Percentiles rank a stretch among this genome's conserved stretches.
Evolutionary conservation across 768 basidiomycete genomes (phyloP).

Genomic region (Leccinum fibrillosum): DNA sequence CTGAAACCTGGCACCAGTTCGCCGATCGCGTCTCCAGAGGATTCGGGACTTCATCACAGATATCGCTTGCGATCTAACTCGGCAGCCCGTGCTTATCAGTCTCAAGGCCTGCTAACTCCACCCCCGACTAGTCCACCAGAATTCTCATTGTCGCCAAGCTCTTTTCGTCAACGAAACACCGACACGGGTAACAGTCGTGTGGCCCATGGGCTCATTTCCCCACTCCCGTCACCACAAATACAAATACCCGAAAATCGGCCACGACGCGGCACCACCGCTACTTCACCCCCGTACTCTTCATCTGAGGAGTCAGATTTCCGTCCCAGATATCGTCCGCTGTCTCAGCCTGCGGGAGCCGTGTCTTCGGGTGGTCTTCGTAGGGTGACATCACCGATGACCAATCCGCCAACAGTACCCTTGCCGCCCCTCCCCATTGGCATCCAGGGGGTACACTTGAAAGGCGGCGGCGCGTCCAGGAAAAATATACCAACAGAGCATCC

Average conservation of each 20-base stretch:
- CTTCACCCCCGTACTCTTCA: slow-evolving; percentile 2
- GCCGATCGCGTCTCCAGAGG: slow-evolving; percentile 17
- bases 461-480: neutral
- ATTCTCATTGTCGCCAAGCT: neutral
- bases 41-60: slow-evolving; percentile 7
- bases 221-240: neutral
- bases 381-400: slow-evolving; percentile 8
- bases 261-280: neutral
- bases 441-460: neutral
- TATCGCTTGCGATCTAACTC: slow-evolving; percentile 2
- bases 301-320: slow-evolving; percentile 7
- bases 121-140: slow-evolving; percentile 4
- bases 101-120: slow-evolving; percentile 4
- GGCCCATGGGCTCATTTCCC: neutral
- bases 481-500: neutral
- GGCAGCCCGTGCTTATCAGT: neutral
- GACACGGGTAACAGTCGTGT: neutral
- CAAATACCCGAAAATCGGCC: neutral
- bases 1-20: slow-evolving; percentile 6
- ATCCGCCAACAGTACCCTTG: slow-evolving; percentile 19
- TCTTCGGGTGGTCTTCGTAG: slow-evolving; percentile 5
- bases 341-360: neutral
- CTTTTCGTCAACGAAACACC: neutral
- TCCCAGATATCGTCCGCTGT: neutral
- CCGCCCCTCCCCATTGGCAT: slow-evolving; percentile 20